Percentiles rank a stretch among this genome's conserved stretches.
Conservation (phyloP, 2,329 filamentous ascomycete genomes). For the Exophiala xenobiotica region DNA sequence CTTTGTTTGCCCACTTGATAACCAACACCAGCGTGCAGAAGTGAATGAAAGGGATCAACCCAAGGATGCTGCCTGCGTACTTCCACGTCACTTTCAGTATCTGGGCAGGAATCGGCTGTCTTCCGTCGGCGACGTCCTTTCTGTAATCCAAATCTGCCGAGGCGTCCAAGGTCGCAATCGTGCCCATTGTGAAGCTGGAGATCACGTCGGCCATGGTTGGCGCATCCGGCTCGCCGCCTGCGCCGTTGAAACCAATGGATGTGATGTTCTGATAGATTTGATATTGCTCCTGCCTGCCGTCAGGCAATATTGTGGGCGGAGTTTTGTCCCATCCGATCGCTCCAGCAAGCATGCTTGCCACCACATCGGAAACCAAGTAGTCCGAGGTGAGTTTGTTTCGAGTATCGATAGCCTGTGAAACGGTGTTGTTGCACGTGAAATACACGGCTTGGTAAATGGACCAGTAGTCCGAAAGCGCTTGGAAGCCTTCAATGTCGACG, state of each 20-base stretch:
- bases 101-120: constrained; percentile 83
- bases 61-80: constrained; percentile 23
- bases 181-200: constrained; percentile 22
- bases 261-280: constrained; percentile 22
- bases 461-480: constrained; percentile 14
- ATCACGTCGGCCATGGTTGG: constrained; percentile 14
- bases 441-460: constrained; percentile 12
- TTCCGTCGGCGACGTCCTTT: constrained; percentile 70
- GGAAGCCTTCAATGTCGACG: constrained; percentile 20
- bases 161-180: constrained; percentile 20
- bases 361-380: constrained; percentile 14
- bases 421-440: constrained; percentile 27
- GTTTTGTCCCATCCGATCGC: constrained; percentile 23
- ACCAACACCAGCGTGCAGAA: constrained; percentile 23
- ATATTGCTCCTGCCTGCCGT: constrained; percentile 11
- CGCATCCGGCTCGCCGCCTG: constrained; percentile 5
- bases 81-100: constrained; percentile 74
- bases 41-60: constrained; percentile 25
- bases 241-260: constrained; percentile 4
- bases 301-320: constrained; percentile 4
- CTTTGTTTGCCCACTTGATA: constrained; percentile 28
- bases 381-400: not conserved
- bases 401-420: constrained; percentile 15
- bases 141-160: not conserved
- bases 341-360: constrained; percentile 26